Conservation (phyloP, 257 asterid species). For the Verbascum thapsus region DNA sequence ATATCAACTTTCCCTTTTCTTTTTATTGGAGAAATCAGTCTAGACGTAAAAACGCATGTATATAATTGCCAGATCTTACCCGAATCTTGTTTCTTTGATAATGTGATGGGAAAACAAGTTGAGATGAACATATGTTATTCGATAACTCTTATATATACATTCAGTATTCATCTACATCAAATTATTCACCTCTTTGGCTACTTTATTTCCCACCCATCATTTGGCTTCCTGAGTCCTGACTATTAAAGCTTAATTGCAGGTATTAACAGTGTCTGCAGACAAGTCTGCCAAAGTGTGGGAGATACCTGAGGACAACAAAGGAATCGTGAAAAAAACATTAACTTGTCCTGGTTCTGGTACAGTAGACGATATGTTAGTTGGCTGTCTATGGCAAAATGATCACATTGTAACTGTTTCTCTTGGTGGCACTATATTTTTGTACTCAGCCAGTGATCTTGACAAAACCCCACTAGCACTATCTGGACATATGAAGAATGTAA, state of each 20-base stretch:
- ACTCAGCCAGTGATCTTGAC: constrained; percentile 80
- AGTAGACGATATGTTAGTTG: constrained; percentile 95
- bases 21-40: constrained; percentile 10
- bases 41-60: constrained; percentile 5
- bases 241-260: constrained; percentile 48
- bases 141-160: background rate
- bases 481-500: constrained; percentile 93
- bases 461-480: constrained; percentile 67
- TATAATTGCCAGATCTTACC: background rate
- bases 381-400: constrained; percentile 95
- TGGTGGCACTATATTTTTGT: constrained; percentile 83
- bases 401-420: constrained; percentile 82
- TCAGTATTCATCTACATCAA: background rate
- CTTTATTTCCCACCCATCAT: background rate
- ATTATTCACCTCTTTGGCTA: background rate
- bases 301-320: constrained; percentile 72
- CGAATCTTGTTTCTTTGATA: constrained; percentile 6
- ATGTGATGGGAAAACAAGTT: constrained; percentile 11
- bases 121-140: background rate
- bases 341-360: constrained; percentile 86
- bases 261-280: constrained; percentile 92
- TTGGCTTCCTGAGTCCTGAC: constrained; percentile 5
- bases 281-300: constrained; percentile 97
- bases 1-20: background rate
- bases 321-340: constrained; percentile 72